These are phyloP conservation scores for Entomortierella parvispora DNA, from an alignment of 192 early-diverging fungal genomes.

Conservation along the genomic window DNA sequence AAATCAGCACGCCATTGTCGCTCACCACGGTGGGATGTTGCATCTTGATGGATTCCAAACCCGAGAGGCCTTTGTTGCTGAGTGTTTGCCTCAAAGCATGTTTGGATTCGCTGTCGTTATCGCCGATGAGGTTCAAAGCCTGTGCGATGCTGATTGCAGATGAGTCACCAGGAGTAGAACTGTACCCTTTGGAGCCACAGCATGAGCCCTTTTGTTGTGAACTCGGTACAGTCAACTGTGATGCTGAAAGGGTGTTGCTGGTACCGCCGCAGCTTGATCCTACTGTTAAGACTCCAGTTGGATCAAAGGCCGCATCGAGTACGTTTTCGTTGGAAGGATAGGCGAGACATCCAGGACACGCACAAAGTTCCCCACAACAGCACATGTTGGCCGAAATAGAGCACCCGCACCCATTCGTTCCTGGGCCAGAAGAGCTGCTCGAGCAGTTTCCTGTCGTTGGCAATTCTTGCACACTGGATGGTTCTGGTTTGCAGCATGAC, in stretches of 20 bases:
- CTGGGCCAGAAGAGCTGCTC: not conserved
- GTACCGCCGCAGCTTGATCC: not conserved
- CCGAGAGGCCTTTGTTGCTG: slow-evolving; percentile 7
- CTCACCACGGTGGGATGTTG: slow-evolving; percentile 44
- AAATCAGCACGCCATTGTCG: slow-evolving; percentile 35
- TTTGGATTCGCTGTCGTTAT: slow-evolving; percentile 10
- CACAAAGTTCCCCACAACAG: slow-evolving; percentile 46
- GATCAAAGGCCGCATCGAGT: not conserved
- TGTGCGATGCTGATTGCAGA: slow-evolving; percentile 20
- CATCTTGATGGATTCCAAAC: slow-evolving; percentile 36
- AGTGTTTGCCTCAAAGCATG: slow-evolving; percentile 20
- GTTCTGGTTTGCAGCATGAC: not conserved
- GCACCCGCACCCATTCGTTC: slow-evolving; percentile 26
- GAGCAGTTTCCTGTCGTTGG: not conserved
- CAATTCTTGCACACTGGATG: not conserved
- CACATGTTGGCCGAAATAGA: slow-evolving; percentile 46
- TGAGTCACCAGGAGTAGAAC: not conserved
- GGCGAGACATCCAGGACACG: slow-evolving; percentile 47
- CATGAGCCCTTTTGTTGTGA: slow-evolving; percentile 14
- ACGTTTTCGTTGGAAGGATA: slow-evolving; percentile 35
- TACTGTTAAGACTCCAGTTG: not conserved
- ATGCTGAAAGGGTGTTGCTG: not conserved
- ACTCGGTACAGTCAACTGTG: not conserved
- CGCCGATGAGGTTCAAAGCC: slow-evolving; percentile 34
- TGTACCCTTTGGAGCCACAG: slow-evolving; percentile 11